Percentiles rank a stretch among this genome's conserved stretches.
These are phyloP conservation scores for Mycena maculata DNA, from an alignment of 768 basidiomycete species.

Conservation along the genomic window DNA sequence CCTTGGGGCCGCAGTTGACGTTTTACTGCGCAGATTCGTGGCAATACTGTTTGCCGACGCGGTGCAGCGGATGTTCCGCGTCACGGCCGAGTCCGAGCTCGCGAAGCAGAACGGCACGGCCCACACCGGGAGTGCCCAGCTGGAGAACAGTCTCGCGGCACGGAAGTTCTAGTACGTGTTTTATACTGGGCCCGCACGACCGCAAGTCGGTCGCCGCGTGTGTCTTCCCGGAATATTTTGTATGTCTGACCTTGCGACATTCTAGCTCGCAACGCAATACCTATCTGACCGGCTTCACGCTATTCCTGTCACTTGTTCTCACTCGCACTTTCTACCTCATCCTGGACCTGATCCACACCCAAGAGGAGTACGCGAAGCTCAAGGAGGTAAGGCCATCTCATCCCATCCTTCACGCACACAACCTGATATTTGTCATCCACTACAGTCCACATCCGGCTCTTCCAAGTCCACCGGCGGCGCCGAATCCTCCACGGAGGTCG, in stretches of 20 bases:
- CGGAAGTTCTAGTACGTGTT: conserved; percentile 89
- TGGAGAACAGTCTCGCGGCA: conserved; percentile 90
- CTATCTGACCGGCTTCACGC: conserved; percentile 92
- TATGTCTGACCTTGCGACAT: conserved; percentile 21
- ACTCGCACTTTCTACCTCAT: conserved; percentile 93
- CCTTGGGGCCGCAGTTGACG: background rate
- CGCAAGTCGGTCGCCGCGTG: too few relatives aligned
- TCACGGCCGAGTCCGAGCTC: conserved; percentile 76
- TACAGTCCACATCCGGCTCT: conserved; percentile 34
- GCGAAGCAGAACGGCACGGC: conserved; percentile 65
- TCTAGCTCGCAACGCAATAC: conserved; percentile 87
- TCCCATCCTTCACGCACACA: background rate
- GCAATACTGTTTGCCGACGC: conserved; percentile 91
- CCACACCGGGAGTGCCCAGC: conserved; percentile 70
- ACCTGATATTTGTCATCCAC: background rate
- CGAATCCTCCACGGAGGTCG: conserved; percentile 67
- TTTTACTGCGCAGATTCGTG: conserved; percentile 67
- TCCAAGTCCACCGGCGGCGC: conserved; percentile 36
- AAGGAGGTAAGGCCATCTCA: conserved; percentile 53
- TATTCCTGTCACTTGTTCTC: conserved; percentile 96
- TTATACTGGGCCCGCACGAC: too few relatives aligned
- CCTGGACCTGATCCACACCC: conserved; percentile 89
- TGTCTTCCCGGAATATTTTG: background rate
- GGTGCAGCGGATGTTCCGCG: conserved; percentile 90
- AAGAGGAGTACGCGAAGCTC: conserved; percentile 88